A percentile compares a stretch with the other conserved stretches of the same genome.
phyloP scores from a whole-genome alignment of 306 rosid genomes.

The Psophocarpus tetragonolobus region DNA sequence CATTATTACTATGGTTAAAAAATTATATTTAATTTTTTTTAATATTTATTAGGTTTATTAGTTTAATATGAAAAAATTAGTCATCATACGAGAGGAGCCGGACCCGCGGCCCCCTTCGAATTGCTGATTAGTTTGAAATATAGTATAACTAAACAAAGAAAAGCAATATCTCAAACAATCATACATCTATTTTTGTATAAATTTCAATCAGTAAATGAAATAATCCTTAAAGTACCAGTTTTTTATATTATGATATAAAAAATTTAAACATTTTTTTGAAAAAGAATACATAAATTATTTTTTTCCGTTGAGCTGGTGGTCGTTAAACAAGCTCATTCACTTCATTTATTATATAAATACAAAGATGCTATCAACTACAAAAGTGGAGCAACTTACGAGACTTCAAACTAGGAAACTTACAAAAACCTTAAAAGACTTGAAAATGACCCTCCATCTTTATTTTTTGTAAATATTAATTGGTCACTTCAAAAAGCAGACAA shows the following conservation, averaged over 20 bases:
- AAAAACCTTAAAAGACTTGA: slow-evolving; percentile 5
- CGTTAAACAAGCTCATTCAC: background rate
- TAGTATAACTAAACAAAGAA: too few relatives aligned
- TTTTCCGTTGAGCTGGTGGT: background rate
- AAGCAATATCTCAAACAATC: background rate
- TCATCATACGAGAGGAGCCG: too few relatives aligned
- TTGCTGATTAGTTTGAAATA: too few relatives aligned
- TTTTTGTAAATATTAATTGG: background rate
- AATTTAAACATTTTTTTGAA: background rate
- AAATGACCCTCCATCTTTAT: slow-evolving; percentile 16
- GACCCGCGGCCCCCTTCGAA: too few relatives aligned
- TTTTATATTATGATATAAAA: background rate
- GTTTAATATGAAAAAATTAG: too few relatives aligned
- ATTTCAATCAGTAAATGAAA: background rate
- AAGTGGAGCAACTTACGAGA: background rate
- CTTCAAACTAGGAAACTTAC: background rate
- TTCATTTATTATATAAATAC: background rate
- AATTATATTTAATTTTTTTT: too few relatives aligned
- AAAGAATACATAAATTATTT: background rate
- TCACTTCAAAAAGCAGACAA: slow-evolving; percentile 1
- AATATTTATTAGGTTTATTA: background rate
- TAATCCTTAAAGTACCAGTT: background rate
- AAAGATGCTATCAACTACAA: slow-evolving; percentile 5
- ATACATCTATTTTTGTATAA: background rate
- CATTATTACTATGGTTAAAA: too few relatives aligned